Evolutionary conservation across 2,329 filamentous ascomycete species (phyloP).

Genomic region (Nakataea oryzae): DNA sequence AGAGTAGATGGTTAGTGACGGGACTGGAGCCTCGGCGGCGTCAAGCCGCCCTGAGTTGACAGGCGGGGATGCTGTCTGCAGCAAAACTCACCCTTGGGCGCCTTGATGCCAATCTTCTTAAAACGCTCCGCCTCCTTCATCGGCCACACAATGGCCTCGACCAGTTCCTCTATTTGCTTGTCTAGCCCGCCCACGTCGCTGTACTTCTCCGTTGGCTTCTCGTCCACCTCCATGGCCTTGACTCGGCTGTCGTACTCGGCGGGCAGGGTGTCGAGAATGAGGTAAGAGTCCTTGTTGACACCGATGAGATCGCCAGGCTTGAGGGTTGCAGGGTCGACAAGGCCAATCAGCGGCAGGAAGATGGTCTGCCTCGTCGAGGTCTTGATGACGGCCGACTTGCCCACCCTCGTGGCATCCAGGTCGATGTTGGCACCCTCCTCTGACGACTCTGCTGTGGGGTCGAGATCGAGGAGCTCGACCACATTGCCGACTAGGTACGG

Average conservation of each 20-base stretch:
- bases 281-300: slow-evolving; percentile 98
- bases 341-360: slow-evolving; percentile 91
- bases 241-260: slow-evolving; percentile 98
- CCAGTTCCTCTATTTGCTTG: slow-evolving; percentile 98
- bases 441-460: slow-evolving; percentile 88
- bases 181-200: slow-evolving; percentile 94
- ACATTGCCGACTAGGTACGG: slow-evolving; percentile 98
- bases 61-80: not conserved
- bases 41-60: not conserved
- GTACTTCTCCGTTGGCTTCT: slow-evolving; percentile 99
- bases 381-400: slow-evolving; percentile 98
- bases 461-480: slow-evolving; percentile 91
- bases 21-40: too few relatives aligned
- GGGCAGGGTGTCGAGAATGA: slow-evolving; percentile 90
- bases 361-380: slow-evolving; percentile 97
- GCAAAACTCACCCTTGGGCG: slow-evolving; percentile 69
- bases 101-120: slow-evolving; percentile 99
- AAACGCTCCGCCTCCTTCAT: slow-evolving; percentile 99
- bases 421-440: slow-evolving; percentile 99
- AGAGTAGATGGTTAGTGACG: slow-evolving; percentile 4
- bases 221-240: slow-evolving; percentile 99
- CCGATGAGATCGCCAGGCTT: slow-evolving; percentile 96
- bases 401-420: slow-evolving; percentile 88
- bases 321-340: slow-evolving; percentile 89
- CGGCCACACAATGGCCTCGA: slow-evolving; percentile 97